Percentiles rank a stretch among this genome's conserved stretches.
Evolutionary conservation across 2,329 filamentous ascomycete species (phyloP).

Genomic region (Xylaria sp.): DNA sequence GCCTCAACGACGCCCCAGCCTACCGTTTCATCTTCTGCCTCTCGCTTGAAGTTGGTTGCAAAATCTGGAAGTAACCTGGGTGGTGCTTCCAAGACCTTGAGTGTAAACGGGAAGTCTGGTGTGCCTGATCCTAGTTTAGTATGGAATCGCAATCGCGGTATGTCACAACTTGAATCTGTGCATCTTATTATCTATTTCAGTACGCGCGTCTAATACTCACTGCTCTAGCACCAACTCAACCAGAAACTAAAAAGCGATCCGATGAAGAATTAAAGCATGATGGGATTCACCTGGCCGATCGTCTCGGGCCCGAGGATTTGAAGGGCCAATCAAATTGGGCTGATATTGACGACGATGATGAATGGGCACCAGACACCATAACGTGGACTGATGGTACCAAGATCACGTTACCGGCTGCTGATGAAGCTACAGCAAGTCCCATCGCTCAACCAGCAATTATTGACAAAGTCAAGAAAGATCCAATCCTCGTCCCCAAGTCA

Average conservation of each 20-base stretch:
- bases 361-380: conserved; percentile 84
- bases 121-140: conserved; percentile 76
- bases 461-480: conserved; percentile 52
- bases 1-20: conserved; percentile 52
- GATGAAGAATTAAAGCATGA: conserved; percentile 88
- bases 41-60: conserved; percentile 75
- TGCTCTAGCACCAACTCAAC: conserved; percentile 62
- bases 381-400: conserved; percentile 91
- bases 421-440: conserved; percentile 51
- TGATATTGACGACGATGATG: conserved; percentile 87
- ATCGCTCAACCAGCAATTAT: conserved; percentile 32
- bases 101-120: conserved; percentile 65
- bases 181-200: neutral
- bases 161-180: conserved; percentile 38
- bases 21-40: conserved; percentile 55
- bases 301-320: conserved; percentile 75
- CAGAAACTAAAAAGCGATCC: conserved; percentile 80
- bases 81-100: conserved; percentile 52
- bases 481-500: conserved; percentile 46
- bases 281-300: conserved; percentile 82
- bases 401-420: conserved; percentile 70
- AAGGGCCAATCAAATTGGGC: conserved; percentile 85
- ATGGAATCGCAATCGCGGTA: conserved; percentile 90
- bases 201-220: conserved; percentile 1
- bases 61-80: conserved; percentile 70